These are phyloP conservation scores for Mediolabrus comicus DNA, from an alignment of 108 stramenopile genomes.

Conservation along the genomic window DNA sequence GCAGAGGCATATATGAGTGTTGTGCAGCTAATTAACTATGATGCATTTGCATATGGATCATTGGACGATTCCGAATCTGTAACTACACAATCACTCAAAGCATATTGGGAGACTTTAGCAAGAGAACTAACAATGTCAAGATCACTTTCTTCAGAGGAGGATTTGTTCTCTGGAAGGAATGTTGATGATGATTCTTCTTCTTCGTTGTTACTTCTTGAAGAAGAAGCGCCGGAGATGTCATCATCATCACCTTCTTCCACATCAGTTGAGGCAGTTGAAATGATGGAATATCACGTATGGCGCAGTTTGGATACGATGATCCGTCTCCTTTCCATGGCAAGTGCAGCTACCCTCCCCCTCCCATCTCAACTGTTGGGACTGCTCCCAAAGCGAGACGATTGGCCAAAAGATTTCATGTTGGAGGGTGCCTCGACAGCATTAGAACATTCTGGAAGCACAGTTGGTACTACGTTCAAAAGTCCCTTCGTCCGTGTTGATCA, in stretches of 20 bases:
- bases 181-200: background rate
- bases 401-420: constrained; percentile 31
- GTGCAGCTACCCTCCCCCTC: constrained; percentile 16
- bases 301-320: constrained; percentile 27
- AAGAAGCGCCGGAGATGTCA: background rate
- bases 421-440: constrained; percentile 27
- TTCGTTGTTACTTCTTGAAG: constrained; percentile 8
- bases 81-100: constrained; percentile 14
- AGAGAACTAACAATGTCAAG: background rate
- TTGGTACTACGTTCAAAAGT: constrained; percentile 26
- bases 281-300: constrained; percentile 40
- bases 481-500: constrained; percentile 29
- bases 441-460: background rate
- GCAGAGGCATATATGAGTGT: constrained; percentile 15
- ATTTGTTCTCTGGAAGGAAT: constrained; percentile 5
- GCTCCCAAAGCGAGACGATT: constrained; percentile 34
- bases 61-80: constrained; percentile 13
- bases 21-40: constrained; percentile 21
- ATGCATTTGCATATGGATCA: constrained; percentile 16
- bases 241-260: background rate
- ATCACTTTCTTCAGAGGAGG: constrained; percentile 3
- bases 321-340: constrained; percentile 23
- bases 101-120: constrained; percentile 14
- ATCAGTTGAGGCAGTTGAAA: constrained; percentile 15
- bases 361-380: constrained; percentile 38